Conservation (phyloP, 176 grass and related monocot genomes). For the Zea luxurians region DNA sequence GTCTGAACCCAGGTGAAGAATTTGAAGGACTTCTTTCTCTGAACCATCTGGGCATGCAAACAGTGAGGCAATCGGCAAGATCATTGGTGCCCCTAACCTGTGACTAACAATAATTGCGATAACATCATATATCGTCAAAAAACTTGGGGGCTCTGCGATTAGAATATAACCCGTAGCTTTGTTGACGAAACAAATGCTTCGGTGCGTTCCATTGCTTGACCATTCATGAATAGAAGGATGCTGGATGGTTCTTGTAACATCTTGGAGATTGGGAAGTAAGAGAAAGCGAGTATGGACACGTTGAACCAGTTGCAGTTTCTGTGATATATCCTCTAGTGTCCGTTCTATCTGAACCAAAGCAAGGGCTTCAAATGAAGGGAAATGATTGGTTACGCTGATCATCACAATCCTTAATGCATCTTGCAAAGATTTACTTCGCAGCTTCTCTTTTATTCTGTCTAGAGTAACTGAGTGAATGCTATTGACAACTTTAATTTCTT, state of each 20-base stretch:
- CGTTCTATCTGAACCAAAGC: constrained; percentile 54
- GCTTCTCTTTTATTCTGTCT: constrained; percentile 64
- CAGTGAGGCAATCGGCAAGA: constrained; percentile 71
- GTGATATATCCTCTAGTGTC: constrained; percentile 64
- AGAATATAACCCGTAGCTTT: constrained; percentile 71
- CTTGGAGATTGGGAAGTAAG: constrained; percentile 62
- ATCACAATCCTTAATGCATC: constrained; percentile 63
- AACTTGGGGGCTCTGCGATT: constrained; percentile 81
- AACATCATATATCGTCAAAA: constrained; percentile 83
- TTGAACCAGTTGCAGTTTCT: constrained; percentile 72
- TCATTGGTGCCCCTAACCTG: constrained; percentile 60
- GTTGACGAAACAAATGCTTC: constrained; percentile 66
- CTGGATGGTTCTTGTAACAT: constrained; percentile 60
- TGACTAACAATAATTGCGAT: constrained; percentile 74
- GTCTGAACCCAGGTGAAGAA: constrained; percentile 64
- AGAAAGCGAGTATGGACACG: constrained; percentile 75
- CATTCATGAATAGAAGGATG: constrained; percentile 65
- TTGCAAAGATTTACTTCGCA: constrained; percentile 69
- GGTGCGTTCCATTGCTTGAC: constrained; percentile 67
- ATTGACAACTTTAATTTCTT: constrained; percentile 56
- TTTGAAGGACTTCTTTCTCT: constrained; percentile 73
- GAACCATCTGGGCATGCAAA: constrained; percentile 82
- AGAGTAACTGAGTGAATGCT: constrained; percentile 71
- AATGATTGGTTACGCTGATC: constrained; percentile 67
- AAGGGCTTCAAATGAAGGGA: constrained; percentile 75